phyloP scores from a whole-genome alignment of 2,329 filamentous ascomycete species.

The Sporothrix brunneoviolacea region DNA sequence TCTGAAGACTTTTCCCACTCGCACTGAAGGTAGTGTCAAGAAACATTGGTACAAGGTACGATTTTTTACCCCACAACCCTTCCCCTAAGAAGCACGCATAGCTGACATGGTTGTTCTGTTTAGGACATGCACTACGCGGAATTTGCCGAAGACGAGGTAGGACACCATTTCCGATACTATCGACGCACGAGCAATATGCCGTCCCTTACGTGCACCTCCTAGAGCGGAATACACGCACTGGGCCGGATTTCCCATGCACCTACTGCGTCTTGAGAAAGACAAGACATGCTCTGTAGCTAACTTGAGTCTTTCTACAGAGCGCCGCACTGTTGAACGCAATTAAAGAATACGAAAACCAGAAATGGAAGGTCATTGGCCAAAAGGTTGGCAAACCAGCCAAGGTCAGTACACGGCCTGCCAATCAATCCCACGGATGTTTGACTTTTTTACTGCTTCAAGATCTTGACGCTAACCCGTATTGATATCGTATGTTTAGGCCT shows the following conservation, averaged over 20 bases:
- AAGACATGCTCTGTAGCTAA: neutral
- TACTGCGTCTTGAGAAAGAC: no score
- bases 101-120: no score
- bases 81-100: constrained; percentile 1
- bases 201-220: no score
- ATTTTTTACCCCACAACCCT: neutral
- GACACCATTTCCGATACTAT: constrained; percentile 19
- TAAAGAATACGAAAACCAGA: constrained; percentile 97
- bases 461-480: no score
- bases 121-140: constrained; percentile 99
- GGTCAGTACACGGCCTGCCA: constrained; percentile 41
- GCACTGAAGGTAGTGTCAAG: constrained; percentile 96
- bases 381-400: constrained; percentile 98
- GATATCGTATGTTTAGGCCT: constrained; percentile 30
- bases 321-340: constrained; percentile 82
- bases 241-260: no score
- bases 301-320: constrained; percentile 43
- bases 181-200: no score
- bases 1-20: constrained; percentile 75
- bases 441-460: no score
- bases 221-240: no score
- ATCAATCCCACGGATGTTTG: no score
- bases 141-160: constrained; percentile 93
- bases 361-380: constrained; percentile 95
- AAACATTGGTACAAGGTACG: constrained; percentile 98